A percentile compares a stretch with the other conserved stretches of the same genome.
Conservation (phyloP, 2,329 filamentous ascomycete species). For the Keithomyces neogunnii region DNA sequence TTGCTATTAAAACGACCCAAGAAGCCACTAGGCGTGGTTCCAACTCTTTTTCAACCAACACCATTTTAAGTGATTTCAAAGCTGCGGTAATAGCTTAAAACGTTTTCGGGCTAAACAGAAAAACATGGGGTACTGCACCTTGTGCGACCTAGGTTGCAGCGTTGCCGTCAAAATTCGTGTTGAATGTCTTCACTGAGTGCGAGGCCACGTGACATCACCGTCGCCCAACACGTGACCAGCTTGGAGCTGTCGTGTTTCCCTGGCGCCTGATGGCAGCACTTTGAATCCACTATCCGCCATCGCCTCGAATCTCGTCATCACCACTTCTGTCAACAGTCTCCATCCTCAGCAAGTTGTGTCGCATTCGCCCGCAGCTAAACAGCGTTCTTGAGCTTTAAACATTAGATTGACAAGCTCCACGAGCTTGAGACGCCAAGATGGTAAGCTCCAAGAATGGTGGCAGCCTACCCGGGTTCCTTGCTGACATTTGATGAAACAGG, state of each 20-base stretch:
- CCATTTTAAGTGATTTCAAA: too few species aligned
- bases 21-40: too few species aligned
- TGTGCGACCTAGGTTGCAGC: too few species aligned
- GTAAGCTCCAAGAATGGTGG: slow-evolving; percentile 16
- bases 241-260: slow-evolving; percentile 34
- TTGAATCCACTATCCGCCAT: slow-evolving; percentile 17
- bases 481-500: slow-evolving; percentile 35
- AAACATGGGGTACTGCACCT: too few species aligned
- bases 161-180: too few species aligned
- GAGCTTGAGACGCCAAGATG: slow-evolving; percentile 26
- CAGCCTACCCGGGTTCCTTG: neutral
- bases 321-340: slow-evolving; percentile 6
- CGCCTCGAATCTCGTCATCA: slow-evolving; percentile 15
- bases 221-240: neutral
- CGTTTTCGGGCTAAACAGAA: too few species aligned
- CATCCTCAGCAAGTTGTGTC: slow-evolving; percentile 1
- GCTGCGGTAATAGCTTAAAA: too few species aligned
- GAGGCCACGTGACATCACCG: neutral
- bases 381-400: neutral
- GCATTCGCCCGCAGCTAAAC: neutral
- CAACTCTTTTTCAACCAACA: too few species aligned
- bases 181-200: too few species aligned
- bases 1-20: too few species aligned
- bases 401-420: slow-evolving; percentile 12
- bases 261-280: slow-evolving; percentile 31